These are phyloP conservation scores for Aschersonia sp. DNA, from an alignment of 2,329 filamentous ascomycete species.

Conservation along the genomic window DNA sequence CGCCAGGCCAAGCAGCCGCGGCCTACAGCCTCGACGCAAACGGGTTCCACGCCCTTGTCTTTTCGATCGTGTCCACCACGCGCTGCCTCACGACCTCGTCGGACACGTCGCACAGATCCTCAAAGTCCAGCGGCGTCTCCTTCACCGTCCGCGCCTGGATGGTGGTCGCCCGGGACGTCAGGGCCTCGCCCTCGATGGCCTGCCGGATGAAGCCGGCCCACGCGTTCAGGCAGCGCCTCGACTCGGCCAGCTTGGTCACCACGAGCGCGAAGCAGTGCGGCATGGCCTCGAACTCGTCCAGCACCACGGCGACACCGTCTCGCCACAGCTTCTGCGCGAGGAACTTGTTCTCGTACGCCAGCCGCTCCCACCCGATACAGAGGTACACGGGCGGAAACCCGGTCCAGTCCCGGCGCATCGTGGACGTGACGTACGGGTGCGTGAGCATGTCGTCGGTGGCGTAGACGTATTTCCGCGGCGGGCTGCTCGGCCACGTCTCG, in stretches of 20 bases:
- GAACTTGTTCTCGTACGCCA: conserved; percentile 51
- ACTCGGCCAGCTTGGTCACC: conserved; percentile 28
- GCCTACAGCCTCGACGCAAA: conserved; percentile 15
- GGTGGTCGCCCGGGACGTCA: conserved; percentile 25
- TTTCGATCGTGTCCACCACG: conserved; percentile 15
- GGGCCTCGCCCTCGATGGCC: conserved; percentile 18
- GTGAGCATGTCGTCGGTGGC: conserved; percentile 34
- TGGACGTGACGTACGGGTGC: conserved; percentile 55
- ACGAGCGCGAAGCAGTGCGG: conserved; percentile 58
- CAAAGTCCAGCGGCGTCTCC: conserved; percentile 30
- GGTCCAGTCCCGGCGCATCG: conserved; percentile 44
- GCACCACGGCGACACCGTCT: conserved; percentile 46
- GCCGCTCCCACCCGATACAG: conserved; percentile 54
- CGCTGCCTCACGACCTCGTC: conserved; percentile 27
- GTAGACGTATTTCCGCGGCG: conserved; percentile 39
- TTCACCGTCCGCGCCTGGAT: conserved; percentile 36
- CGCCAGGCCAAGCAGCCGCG: neutral
- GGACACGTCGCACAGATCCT: conserved; percentile 24
- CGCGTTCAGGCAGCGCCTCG: conserved; percentile 35
- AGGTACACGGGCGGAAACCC: conserved; percentile 53
- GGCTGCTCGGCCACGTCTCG: conserved; percentile 39
- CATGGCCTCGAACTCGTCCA: conserved; percentile 68
- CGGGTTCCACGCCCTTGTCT: conserved; percentile 5
- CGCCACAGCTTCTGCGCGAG: conserved; percentile 38
- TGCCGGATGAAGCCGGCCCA: conserved; percentile 41